Base-by-base conservation (phyloP, 2,329 filamentous ascomycete genomes). In the Fusarium tanahbumbuense region DNA sequence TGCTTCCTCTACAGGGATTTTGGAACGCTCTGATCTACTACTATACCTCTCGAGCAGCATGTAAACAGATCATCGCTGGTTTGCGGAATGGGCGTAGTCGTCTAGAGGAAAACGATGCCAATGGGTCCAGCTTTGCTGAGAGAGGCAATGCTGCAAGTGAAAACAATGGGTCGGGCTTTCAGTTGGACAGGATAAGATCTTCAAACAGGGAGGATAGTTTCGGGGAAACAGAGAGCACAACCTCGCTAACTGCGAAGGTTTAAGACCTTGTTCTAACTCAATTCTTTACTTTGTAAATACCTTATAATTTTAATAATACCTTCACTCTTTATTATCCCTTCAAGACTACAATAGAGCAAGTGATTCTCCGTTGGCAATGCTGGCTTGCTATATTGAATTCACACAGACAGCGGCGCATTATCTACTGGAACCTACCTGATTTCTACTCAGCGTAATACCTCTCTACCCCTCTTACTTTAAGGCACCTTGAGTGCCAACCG, bases 21-120 rank as follows among this genome's bases (percentile, higher is more conserved):
- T 62, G 60, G 60, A 62, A 62, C 15, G 60, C 60, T 10, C 12
- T 62, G 22, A 62, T 62, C 5, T 62, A 62, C n/a, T 62, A 61
- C 13, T 62, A 61, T 11, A 62, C 60, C 8, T 62, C 60, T 27
- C 40, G 60, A 41, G 46, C 56, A 6, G 60, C 60, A 0, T 62
- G 56, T 10, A 61, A 46, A 18, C 56, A 62, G 30, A 20, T 32
- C 1, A 46, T 60, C 8, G 9, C 9, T 10, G 9, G 25, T 10
- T 27, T 27, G 9, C 9, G 25, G 9, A 27, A 27, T 27, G 9
- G 25, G 25, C 9, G 9, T 27, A 10, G 9, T 27, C 25, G 9
- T 27, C 25, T 27, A 10, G 25, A 27, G 25, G 23, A 62, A 15
- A 62, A 6, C 12, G 59, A 62, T n/a, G 37, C 3, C 11, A 61